Evolutionary conservation across 2,329 filamentous ascomycete species (phyloP).

Genomic region (Graphilbum sp.): DNA sequence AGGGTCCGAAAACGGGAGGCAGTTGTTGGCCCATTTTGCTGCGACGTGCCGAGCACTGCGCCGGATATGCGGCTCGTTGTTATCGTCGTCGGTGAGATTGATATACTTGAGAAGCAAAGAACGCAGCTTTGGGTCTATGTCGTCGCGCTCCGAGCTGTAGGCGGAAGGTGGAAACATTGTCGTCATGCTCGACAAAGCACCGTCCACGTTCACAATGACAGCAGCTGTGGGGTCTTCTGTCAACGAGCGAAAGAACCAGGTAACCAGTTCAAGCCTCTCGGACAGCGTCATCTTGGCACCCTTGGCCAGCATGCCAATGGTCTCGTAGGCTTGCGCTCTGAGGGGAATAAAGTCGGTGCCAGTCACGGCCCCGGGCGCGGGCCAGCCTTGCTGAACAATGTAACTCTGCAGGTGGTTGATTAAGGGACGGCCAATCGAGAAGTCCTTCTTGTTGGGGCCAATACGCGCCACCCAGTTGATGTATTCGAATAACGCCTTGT

Average conservation of each 20-base stretch:
- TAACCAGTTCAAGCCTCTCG: conserved; percentile 31
- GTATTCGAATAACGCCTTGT: conserved; percentile 70
- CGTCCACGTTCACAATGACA: conserved; percentile 76
- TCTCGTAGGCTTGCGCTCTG: conserved; percentile 74
- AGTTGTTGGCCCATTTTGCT: conserved; percentile 80
- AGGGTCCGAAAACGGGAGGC: conserved; percentile 63
- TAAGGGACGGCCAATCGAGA: conserved; percentile 34
- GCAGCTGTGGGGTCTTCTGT: conserved; percentile 61
- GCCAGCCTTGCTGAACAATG: conserved; percentile 73
- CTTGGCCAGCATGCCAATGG: conserved; percentile 65
- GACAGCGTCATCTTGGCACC: conserved; percentile 39
- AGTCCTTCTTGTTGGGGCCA: conserved; percentile 38
- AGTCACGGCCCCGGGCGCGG: conserved; percentile 33
- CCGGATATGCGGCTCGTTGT: conserved; percentile 25
- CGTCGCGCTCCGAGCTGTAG: background rate
- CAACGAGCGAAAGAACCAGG: conserved; percentile 73
- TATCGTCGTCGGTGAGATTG: conserved; percentile 27
- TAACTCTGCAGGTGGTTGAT: conserved; percentile 56
- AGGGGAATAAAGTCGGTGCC: conserved; percentile 43
- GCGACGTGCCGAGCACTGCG: conserved; percentile 67
- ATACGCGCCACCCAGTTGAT: conserved; percentile 74
- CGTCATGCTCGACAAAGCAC: conserved; percentile 62
- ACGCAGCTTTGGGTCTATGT: conserved; percentile 21
- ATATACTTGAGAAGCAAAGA: conserved; percentile 53
- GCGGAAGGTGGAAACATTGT: conserved; percentile 22